phyloP scores from a whole-genome alignment of 176 grass and related monocot species.

The Hyparrhenia diplandra region DNA sequence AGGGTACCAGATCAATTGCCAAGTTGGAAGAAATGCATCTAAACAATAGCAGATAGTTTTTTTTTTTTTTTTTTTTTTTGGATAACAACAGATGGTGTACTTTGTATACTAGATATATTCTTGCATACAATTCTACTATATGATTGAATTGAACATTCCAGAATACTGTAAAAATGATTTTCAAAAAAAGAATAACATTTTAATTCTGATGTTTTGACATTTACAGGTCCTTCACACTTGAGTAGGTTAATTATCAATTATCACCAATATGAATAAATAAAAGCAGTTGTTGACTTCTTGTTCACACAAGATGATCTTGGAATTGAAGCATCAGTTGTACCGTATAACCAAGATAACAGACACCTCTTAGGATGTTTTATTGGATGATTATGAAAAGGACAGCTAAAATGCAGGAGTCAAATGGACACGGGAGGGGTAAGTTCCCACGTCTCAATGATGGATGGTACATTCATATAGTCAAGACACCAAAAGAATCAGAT shows the following conservation, averaged over 20 bases:
- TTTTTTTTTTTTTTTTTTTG: too few species aligned
- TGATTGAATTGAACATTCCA: not conserved
- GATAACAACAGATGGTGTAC: not conserved
- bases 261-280: not conserved
- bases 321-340: too few species aligned
- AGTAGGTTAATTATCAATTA: not conserved
- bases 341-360: not conserved
- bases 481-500: not conserved
- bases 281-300: not conserved
- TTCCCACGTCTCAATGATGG: not conserved
- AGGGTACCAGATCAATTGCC: not conserved
- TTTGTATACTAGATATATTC: not conserved
- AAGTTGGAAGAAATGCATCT: not conserved
- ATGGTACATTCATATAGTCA: not conserved
- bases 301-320: too few species aligned
- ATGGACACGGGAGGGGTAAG: conserved; percentile 9
- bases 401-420: not conserved
- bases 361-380: not conserved
- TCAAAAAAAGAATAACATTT: not conserved
- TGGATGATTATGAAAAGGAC: not conserved
- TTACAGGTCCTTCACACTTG: conserved; percentile 2
- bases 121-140: not conserved
- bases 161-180: not conserved
- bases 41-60: too few species aligned
- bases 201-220: not conserved